Evolutionary conservation across 75 land plant genomes (phyloP).

Genomic region (Selaginella moellendorffii): DNA sequence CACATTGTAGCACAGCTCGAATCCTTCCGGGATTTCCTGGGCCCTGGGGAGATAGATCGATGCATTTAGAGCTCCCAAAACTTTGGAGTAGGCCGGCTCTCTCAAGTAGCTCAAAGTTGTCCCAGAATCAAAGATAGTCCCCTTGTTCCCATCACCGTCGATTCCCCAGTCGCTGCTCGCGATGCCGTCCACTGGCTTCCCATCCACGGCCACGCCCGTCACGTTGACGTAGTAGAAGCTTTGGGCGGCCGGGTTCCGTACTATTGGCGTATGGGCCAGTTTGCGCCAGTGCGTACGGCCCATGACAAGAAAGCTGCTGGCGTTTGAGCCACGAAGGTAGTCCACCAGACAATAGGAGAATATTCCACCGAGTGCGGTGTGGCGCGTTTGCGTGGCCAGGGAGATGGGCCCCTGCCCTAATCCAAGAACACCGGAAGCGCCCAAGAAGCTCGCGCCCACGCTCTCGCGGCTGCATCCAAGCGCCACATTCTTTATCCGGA

Average conservation of each 20-base stretch:
- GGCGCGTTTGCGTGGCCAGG: conserved; percentile 19
- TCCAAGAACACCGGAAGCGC: conserved; percentile 41
- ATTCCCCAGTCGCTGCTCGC: conserved; percentile 9
- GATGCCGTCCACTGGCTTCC: not conserved
- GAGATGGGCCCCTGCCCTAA: conserved; percentile 37
- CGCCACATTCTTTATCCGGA: conserved; percentile 12
- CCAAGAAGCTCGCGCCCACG: conserved; percentile 23
- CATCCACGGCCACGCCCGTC: conserved; percentile 14
- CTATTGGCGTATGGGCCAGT: conserved; percentile 57
- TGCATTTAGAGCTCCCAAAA: conserved; percentile 24
- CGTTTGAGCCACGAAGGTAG: conserved; percentile 37
- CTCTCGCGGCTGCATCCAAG: conserved; percentile 44
- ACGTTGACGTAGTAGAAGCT: conserved; percentile 36
- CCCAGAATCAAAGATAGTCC: conserved; percentile 55
- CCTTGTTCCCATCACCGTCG: conserved; percentile 38
- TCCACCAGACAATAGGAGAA: conserved; percentile 70
- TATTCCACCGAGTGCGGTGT: conserved; percentile 21
- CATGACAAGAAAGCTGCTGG: conserved; percentile 42
- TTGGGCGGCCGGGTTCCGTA: conserved; percentile 13
- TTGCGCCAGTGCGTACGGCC: conserved; percentile 19
- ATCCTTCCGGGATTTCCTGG: conserved; percentile 14
- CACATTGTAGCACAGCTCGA: conserved; percentile 39
- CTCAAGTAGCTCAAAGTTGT: conserved; percentile 41
- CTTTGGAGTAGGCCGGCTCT: conserved; percentile 29
- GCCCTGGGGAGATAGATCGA: conserved; percentile 24